Conservation (phyloP, 345 rosid genomes). For the Eucalyptus tenuipes region DNA sequence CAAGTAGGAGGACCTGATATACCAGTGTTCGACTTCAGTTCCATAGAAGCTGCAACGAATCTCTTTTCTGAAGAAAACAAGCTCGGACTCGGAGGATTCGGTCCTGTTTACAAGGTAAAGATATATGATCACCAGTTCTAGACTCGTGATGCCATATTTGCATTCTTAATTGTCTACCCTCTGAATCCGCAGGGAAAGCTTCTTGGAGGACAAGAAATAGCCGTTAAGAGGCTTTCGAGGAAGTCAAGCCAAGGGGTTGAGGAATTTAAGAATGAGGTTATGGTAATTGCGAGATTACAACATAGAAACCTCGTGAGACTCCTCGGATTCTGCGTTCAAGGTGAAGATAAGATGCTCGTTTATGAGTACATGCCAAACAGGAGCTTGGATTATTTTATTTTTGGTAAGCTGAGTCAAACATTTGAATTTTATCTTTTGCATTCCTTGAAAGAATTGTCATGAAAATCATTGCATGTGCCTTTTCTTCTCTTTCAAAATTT, state of each 20-base stretch:
- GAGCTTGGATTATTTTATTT: constrained; percentile 54
- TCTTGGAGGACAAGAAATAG: constrained; percentile 52
- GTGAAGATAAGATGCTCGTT: constrained; percentile 47
- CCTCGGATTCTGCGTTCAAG: constrained; percentile 54
- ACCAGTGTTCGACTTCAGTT: constrained; percentile 26
- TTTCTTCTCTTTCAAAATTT: neutral
- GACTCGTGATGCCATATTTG: neutral
- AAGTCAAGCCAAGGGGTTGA: constrained; percentile 49
- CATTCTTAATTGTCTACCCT: neutral
- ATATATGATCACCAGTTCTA: neutral
- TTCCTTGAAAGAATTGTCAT: neutral
- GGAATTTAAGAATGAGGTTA: constrained; percentile 54
- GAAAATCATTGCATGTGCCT: neutral
- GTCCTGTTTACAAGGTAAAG: constrained; percentile 71
- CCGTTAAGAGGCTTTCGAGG: constrained; percentile 50
- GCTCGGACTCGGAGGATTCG: constrained; percentile 84
- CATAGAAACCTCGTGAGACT: constrained; percentile 67
- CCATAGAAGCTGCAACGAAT: constrained; percentile 40
- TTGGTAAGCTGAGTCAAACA: constrained; percentile 19
- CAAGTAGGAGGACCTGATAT: constrained; percentile 38
- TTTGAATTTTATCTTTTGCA: neutral
- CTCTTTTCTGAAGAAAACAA: constrained; percentile 53
- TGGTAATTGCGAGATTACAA: constrained; percentile 45
- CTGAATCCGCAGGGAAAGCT: constrained; percentile 36
- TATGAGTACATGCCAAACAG: constrained; percentile 66